Conservation (phyloP, 495 filamentous ascomycete genomes). For the Penicillium herquei region DNA sequence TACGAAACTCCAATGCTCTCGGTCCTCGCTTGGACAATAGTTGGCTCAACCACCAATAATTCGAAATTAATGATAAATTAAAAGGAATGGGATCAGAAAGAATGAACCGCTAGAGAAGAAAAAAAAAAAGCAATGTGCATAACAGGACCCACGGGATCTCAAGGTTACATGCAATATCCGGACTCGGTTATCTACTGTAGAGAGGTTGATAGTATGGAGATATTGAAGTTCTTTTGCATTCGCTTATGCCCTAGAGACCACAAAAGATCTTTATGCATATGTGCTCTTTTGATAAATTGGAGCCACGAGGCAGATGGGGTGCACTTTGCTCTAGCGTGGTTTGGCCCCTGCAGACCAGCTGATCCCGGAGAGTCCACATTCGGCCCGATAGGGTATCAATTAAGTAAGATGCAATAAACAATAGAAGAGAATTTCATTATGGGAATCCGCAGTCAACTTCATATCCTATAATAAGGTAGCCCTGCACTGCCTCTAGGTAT, state of each 20-base stretch:
- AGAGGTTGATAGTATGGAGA: background rate
- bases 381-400: background rate
- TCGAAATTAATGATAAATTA: background rate
- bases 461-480: background rate
- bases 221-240: background rate
- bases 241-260: no score
- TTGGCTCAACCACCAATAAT: no score
- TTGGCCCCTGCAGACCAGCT: no score
- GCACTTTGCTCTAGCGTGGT: no score
- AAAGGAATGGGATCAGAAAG: background rate
- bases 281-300: no score
- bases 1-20: slow-evolving; percentile 10
- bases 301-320: no score
- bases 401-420: background rate
- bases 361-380: background rate
- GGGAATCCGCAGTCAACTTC: background rate
- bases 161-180: slow-evolving; percentile 13
- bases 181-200: slow-evolving; percentile 2
- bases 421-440: background rate
- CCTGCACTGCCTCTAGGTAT: background rate
- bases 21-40: no score
- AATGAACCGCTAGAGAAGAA: background rate
- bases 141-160: slow-evolving; percentile 1
- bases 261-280: no score
- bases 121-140: background rate